These are phyloP conservation scores for Aegilops sharonensis DNA, from an alignment of 176 grass and related monocot genomes.

Conservation along the genomic window DNA sequence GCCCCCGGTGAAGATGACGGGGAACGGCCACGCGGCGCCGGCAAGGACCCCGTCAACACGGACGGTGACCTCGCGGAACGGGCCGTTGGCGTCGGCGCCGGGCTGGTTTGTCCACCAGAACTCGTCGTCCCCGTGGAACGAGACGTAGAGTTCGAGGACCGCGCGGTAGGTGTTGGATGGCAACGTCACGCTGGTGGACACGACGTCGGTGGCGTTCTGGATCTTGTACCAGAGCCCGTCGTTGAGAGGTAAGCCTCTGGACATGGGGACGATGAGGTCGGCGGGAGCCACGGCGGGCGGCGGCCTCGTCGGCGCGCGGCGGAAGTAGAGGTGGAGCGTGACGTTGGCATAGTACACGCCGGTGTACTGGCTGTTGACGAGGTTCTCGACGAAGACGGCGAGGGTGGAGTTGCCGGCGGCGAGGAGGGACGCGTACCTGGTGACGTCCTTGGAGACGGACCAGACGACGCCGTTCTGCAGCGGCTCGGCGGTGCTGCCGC, in stretches of 20 bases:
- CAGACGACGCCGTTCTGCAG: constrained; percentile 30
- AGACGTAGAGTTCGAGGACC: background rate
- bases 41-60: constrained; percentile 46
- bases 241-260: background rate
- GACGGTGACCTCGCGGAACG: constrained; percentile 60
- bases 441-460: constrained; percentile 52
- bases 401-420: constrained; percentile 42
- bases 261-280: background rate
- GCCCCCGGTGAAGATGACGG: background rate
- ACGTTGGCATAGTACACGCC: constrained; percentile 62
- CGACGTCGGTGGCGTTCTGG: background rate
- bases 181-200: background rate
- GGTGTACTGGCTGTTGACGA: constrained; percentile 46
- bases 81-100: constrained; percentile 34
- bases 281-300: background rate
- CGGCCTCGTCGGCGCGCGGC: background rate
- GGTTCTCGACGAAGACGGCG: constrained; percentile 56
- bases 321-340: constrained; percentile 55
- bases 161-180: background rate
- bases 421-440: constrained; percentile 56
- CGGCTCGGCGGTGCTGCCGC: constrained; percentile 12
- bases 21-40: constrained; percentile 30
- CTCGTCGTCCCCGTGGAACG: background rate
- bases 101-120: constrained; percentile 15
- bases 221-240: background rate